These are phyloP conservation scores for Pelagomonas calceolata DNA, from an alignment of 108 stramenopile genomes.

Conservation along the genomic window DNA sequence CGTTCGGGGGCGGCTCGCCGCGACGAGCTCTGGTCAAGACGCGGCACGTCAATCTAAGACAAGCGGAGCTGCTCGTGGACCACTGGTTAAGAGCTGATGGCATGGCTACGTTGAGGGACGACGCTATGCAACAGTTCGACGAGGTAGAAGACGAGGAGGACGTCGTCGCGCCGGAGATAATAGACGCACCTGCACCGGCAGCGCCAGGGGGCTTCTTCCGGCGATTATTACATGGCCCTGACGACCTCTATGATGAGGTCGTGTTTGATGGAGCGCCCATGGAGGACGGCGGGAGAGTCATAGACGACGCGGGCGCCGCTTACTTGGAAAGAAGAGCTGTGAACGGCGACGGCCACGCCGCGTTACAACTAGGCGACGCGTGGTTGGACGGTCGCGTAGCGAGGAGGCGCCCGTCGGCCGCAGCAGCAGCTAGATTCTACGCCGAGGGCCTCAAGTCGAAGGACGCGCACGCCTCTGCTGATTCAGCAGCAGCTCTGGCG, in stretches of 20 bases:
- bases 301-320: background rate
- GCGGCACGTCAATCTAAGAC: background rate
- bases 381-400: background rate
- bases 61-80: background rate
- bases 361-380: background rate
- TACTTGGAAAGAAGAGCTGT: background rate
- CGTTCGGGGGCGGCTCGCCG: background rate
- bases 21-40: background rate
- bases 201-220: background rate
- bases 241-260: background rate
- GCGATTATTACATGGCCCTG: background rate
- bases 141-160: background rate
- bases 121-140: background rate
- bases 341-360: background rate
- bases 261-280: background rate
- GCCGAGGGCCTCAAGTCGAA: background rate
- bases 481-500: background rate
- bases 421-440: background rate
- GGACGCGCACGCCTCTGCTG: background rate
- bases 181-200: background rate
- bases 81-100: background rate
- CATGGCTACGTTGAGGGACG: background rate
- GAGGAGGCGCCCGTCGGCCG: background rate
- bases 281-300: background rate
- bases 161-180: background rate